phyloP scores from a whole-genome alignment of 2,329 filamentous ascomycete genomes.

The Biscogniauxia sp. region DNA sequence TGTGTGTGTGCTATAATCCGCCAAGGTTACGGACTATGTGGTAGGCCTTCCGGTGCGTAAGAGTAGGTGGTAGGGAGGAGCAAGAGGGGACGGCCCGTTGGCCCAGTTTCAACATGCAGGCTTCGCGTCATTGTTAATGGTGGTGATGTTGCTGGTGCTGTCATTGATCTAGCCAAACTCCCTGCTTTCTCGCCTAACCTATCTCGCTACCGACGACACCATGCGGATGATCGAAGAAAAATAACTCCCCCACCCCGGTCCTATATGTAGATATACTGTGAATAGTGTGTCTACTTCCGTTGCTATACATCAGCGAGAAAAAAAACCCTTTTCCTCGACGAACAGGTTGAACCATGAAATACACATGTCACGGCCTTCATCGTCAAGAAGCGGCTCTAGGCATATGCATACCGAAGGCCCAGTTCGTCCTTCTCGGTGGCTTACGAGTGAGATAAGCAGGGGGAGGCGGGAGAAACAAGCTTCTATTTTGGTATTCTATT shows the following conservation, averaged over 20 bases:
- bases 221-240: not conserved
- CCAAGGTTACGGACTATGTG: not conserved
- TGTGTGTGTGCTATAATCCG: not conserved
- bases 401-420: no score
- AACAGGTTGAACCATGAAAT: no score
- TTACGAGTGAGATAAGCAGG: no score
- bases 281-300: not conserved
- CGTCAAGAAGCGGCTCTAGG: no score
- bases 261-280: not conserved
- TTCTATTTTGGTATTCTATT: no score
- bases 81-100: not conserved
- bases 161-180: not conserved
- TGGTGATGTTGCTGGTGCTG: not conserved
- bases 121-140: not conserved
- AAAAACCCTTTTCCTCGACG: no score
- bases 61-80: not conserved
- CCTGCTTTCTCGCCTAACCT: not conserved
- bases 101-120: not conserved
- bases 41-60: not conserved
- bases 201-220: not conserved
- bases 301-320: no score
- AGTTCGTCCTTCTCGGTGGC: no score
- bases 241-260: no score
- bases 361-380: no score
- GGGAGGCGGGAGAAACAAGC: no score